Evolutionary conservation across 306 rosid genomes (phyloP), one percentile per base, ranked within the genome.

Genomic region (Lathyrus aphaca): DNA sequence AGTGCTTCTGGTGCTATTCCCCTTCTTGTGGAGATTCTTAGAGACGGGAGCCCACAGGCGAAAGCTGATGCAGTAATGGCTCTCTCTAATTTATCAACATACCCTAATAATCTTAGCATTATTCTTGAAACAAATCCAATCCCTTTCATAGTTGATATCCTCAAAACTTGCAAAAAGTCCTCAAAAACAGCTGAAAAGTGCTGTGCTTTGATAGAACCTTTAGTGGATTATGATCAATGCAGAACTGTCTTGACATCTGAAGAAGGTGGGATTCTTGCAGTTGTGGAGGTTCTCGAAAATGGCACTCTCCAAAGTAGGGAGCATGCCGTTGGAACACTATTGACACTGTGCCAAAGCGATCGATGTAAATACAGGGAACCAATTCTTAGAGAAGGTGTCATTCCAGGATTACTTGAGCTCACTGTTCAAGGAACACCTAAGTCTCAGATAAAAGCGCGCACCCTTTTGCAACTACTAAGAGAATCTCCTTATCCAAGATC

Each of bases 361-460:
- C 78, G 97, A 32, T 86, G 92, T 75, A 91, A 81, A 79, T 94
- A 91, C 73, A 74, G 97, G 68, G 99, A 91, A 72, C 91, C 97
- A 0, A 86, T 94, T 65, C 96, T 94, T n/a, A 82, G 81, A 75
- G 98, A 94, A 76, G 99, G 97, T 4, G 99, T 94, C 1, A 94
- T 94, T 65, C 99, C 99, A 16, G 97, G 99, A 45, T 91, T 94
- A 68, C 96, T 94, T 6, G 99, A 94, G 84, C 90, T 94, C 13
- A 94, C 99, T 4, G 99, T 91, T 66, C 99, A 94, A 77, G 99
- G 99, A 67, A 87, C 97, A 16, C 91, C 99, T 0, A 91, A 89
- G 81, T 88, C 97, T 42, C 97, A 89, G 80, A 18, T 83, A 27
- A 94, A 91, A 77, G 95, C 97, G 11, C 88, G 88, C 17, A 82